These are phyloP conservation scores for Abortiporus biennis DNA, from an alignment of 1,284 basidiomycete species.

Conservation along the genomic window DNA sequence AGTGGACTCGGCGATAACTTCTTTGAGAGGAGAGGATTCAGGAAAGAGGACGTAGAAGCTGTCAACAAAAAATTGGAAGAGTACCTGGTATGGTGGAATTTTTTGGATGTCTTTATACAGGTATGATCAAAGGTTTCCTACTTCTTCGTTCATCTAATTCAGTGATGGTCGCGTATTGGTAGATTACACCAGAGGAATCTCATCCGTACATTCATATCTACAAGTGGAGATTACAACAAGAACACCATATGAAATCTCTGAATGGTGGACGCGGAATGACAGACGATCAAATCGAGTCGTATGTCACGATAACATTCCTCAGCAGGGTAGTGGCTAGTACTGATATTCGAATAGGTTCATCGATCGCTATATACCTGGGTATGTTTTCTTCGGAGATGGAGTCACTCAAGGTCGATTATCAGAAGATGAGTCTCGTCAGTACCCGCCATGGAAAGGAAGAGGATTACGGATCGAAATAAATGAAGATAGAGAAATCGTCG, in stretches of 20 bases:
- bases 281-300: slow-evolving; percentile 72
- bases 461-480: slow-evolving; percentile 22
- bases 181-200: slow-evolving; percentile 45
- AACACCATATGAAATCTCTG: slow-evolving; percentile 76
- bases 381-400: slow-evolving; percentile 67
- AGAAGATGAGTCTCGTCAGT: slow-evolving; percentile 14
- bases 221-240: slow-evolving; percentile 82
- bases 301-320: slow-evolving; percentile 23
- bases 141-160: background rate
- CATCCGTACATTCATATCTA: slow-evolving; percentile 57
- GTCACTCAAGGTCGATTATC: slow-evolving; percentile 19
- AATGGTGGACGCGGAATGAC: slow-evolving; percentile 87
- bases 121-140: slow-evolving; percentile 28
- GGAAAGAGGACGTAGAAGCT: slow-evolving; percentile 43
- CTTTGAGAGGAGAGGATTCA: slow-evolving; percentile 29
- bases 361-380: slow-evolving; percentile 81
- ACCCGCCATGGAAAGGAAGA: slow-evolving; percentile 22
- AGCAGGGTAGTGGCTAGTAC: too few species aligned
- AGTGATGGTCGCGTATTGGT: too few species aligned
- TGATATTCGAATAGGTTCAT: slow-evolving; percentile 46
- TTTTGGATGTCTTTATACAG: slow-evolving; percentile 68
- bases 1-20: slow-evolving; percentile 35
- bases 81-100: slow-evolving; percentile 64
- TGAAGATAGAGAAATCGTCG: slow-evolving; percentile 19
- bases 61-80: slow-evolving; percentile 54